Evolutionary conservation across 768 basidiomycete species (phyloP).

Genomic region (Leccinum disarticulatum): DNA sequence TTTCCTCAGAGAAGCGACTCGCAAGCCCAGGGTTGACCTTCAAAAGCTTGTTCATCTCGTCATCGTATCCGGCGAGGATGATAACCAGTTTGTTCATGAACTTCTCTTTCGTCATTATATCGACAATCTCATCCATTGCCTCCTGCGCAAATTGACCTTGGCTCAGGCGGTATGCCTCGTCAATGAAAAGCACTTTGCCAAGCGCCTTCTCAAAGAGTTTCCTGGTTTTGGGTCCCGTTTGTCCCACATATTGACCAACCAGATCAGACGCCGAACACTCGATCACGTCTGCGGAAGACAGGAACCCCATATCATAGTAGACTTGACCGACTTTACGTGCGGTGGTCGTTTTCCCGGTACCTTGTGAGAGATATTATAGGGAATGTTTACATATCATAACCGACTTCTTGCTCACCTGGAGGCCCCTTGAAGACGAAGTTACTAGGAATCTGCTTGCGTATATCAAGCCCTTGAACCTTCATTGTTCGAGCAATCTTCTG

Average conservation of each 20-base stretch:
- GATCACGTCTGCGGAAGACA: slow-evolving; percentile 50
- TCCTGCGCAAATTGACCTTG: slow-evolving; percentile 67
- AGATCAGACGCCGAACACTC: slow-evolving; percentile 73
- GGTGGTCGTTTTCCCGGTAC: slow-evolving; percentile 63
- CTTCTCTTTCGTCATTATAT: slow-evolving; percentile 54
- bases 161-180: slow-evolving; percentile 66
- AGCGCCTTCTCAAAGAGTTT: slow-evolving; percentile 62
- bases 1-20: slow-evolving; percentile 65
- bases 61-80: slow-evolving; percentile 68
- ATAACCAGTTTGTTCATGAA: slow-evolving; percentile 62
- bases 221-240: slow-evolving; percentile 67
- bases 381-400: too few relatives aligned
- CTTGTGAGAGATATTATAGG: slow-evolving; percentile 30
- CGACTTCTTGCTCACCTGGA: slow-evolving; percentile 44
- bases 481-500: slow-evolving; percentile 49
- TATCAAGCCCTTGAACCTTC: slow-evolving; percentile 42
- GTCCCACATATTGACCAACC: slow-evolving; percentile 68
- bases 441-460: slow-evolving; percentile 55
- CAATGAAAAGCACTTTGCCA: slow-evolving; percentile 68
- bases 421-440: slow-evolving; percentile 73
- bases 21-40: slow-evolving; percentile 60
- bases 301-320: slow-evolving; percentile 62
- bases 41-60: slow-evolving; percentile 63
- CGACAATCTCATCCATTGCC: slow-evolving; percentile 71
- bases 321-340: slow-evolving; percentile 64